Percentiles rank a stretch among this genome's conserved stretches.
phyloP scores from a whole-genome alignment of 768 basidiomycete genomes.

The Psilocybe subaeruginosa region DNA sequence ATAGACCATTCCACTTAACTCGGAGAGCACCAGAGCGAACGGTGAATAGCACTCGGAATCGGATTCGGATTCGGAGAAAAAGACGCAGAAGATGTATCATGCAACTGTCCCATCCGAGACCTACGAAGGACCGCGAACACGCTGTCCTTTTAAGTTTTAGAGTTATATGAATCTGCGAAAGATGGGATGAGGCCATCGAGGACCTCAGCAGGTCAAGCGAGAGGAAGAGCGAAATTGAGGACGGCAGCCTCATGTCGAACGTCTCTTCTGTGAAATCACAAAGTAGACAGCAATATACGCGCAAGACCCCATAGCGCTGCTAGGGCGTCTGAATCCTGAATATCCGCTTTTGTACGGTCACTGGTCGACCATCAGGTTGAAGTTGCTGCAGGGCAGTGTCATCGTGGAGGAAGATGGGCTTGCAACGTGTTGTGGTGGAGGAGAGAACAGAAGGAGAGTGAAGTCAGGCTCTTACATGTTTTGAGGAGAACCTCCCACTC shows the following conservation, averaged over 20 bases:
- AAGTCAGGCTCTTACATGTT: conserved; percentile 6
- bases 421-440: conserved; percentile 17
- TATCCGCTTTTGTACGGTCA: neutral
- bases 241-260: conserved; percentile 9
- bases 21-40: neutral
- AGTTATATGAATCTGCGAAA: conserved; percentile 18
- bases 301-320: neutral
- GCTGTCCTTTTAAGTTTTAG: conserved; percentile 13
- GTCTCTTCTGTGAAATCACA: conserved; percentile 6
- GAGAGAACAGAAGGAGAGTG: conserved; percentile 7
- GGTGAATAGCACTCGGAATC: conserved; percentile 8
- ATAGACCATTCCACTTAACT: conserved; percentile 12
- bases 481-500: neutral
- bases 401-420: conserved; percentile 3
- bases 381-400: neutral
- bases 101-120: conserved; percentile 17
- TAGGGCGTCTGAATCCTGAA: neutral
- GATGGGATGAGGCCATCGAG: neutral
- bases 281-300: conserved; percentile 1
- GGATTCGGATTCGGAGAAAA: conserved; percentile 14
- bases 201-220: neutral
- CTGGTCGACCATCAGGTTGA: neutral
- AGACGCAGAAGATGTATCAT: neutral
- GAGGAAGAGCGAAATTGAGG: neutral
- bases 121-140: conserved; percentile 8